phyloP scores from a whole-genome alignment of 176 grass and related monocot species.

The Musa acuminata region DNA sequence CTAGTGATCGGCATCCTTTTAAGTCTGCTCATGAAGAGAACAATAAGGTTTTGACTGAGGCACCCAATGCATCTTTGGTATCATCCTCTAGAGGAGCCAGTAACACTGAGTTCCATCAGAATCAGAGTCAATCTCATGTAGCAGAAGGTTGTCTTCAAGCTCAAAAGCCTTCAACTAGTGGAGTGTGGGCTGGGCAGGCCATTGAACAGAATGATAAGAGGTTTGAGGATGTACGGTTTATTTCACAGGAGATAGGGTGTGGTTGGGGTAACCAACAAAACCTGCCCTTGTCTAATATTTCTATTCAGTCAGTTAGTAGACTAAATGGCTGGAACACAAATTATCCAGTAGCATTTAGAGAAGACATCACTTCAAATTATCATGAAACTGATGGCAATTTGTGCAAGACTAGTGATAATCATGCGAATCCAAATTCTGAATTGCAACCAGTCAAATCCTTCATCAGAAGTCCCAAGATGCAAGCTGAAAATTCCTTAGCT shows the following conservation, averaged over 20 bases:
- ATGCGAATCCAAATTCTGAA: not conserved
- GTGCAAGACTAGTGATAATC: not conserved
- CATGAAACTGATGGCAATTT: conserved; percentile 4
- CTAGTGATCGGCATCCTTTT: not conserved
- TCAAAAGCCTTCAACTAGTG: not conserved
- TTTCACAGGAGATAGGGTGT: not conserved
- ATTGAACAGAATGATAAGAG: not conserved
- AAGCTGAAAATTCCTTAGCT: not conserved
- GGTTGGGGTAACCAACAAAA: conserved; percentile 11
- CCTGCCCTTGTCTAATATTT: not conserved
- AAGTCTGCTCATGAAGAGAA: not conserved
- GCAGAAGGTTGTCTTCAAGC: not conserved
- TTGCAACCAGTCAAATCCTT: not conserved
- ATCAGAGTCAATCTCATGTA: conserved; percentile 1
- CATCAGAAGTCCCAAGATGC: not conserved
- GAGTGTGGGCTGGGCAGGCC: not conserved
- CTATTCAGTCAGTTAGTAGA: conserved; percentile 4
- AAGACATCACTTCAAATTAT: conserved; percentile 3
- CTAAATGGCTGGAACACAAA: conserved; percentile 9
- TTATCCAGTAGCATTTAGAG: not conserved
- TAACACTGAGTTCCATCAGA: not conserved
- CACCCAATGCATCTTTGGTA: not conserved
- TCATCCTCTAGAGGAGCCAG: not conserved
- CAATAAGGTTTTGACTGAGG: not conserved
- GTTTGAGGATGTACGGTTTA: conserved; percentile 1